These are phyloP conservation scores for Alternaria angustiovoidea DNA, from an alignment of 2,329 filamentous ascomycete genomes.

Conservation along the genomic window DNA sequence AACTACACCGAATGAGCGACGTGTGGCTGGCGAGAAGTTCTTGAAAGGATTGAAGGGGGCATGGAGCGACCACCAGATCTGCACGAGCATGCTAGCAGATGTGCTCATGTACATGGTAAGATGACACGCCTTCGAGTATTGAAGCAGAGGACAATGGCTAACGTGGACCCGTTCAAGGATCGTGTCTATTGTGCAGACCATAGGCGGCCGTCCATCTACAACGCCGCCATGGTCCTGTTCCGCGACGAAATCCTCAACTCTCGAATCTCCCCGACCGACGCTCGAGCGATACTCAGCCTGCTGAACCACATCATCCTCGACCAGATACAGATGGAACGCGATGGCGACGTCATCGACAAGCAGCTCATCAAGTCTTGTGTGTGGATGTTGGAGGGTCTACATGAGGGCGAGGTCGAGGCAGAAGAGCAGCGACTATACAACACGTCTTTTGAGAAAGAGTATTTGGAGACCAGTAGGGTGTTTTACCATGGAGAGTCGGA, in stretches of 20 bases:
- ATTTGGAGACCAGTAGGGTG: conserved; percentile 71
- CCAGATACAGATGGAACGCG: conserved; percentile 89
- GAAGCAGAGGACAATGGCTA: conserved; percentile 19
- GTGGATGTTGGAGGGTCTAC: conserved; percentile 88
- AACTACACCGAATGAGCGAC: conserved; percentile 78
- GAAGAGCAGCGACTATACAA: conserved; percentile 84
- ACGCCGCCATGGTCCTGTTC: conserved; percentile 85
- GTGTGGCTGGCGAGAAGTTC: conserved; percentile 83
- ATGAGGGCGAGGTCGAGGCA: conserved; percentile 79
- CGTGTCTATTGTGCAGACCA: conserved; percentile 80
- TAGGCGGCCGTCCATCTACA: conserved; percentile 79
- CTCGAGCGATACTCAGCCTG: conserved; percentile 71
- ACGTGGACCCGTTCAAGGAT: conserved; percentile 62
- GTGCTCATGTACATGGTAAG: conserved; percentile 92
- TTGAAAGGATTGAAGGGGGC: conserved; percentile 76
- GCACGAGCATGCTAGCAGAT: conserved; percentile 96
- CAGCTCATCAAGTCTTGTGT: conserved; percentile 82
- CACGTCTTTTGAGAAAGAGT: conserved; percentile 80
- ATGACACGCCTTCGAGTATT: not conserved
- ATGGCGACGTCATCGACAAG: conserved; percentile 88
- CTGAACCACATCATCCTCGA: conserved; percentile 85
- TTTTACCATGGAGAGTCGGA: conserved; percentile 84
- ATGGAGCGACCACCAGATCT: conserved; percentile 89
- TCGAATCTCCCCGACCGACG: conserved; percentile 53
- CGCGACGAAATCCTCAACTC: conserved; percentile 82